Evolutionary conservation across 352 stramenopile species (phyloP).

Genomic region (Globisporangium nodosum): DNA sequence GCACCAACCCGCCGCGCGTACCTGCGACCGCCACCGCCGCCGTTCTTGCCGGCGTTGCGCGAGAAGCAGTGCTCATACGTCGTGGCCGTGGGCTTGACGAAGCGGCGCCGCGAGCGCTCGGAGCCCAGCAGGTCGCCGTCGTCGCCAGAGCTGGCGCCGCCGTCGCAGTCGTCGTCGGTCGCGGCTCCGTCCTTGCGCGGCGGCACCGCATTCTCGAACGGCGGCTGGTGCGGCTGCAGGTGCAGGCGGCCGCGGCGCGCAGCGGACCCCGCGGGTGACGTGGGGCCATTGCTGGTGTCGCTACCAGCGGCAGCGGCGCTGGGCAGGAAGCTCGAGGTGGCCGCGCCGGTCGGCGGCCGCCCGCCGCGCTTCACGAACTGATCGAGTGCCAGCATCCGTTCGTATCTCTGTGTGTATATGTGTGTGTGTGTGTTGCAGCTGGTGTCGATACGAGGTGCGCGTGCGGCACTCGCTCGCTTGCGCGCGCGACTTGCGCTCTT

Average conservation of each 20-base stretch:
- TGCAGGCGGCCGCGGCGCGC: slow-evolving; percentile 1
- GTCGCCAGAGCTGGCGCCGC: not conserved
- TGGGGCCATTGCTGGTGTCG: not conserved
- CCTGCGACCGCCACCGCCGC: not conserved
- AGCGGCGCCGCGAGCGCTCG: slow-evolving; percentile 27
- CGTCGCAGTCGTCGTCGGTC: not conserved
- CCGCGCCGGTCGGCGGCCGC: not conserved
- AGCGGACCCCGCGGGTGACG: not conserved
- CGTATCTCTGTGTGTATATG: not conserved
- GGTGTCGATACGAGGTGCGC: no score
- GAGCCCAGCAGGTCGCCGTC: slow-evolving; percentile 1
- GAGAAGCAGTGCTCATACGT: slow-evolving; percentile 48
- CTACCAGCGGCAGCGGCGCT: not conserved
- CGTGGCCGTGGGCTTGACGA: slow-evolving; percentile 42
- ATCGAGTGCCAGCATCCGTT: slow-evolving; percentile 3
- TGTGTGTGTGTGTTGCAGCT: not conserved
- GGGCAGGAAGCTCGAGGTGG: not conserved
- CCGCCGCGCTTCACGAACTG: not conserved
- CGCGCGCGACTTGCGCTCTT: no score
- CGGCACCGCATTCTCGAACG: not conserved
- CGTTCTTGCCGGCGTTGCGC: slow-evolving; percentile 9
- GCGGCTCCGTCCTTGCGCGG: not conserved
- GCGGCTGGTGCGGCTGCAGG: not conserved
- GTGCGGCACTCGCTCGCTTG: no score
- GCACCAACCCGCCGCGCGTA: slow-evolving; percentile 3